phyloP scores from a whole-genome alignment of 2,329 filamentous ascomycete species.

The Paecilomyces fulvus region DNA sequence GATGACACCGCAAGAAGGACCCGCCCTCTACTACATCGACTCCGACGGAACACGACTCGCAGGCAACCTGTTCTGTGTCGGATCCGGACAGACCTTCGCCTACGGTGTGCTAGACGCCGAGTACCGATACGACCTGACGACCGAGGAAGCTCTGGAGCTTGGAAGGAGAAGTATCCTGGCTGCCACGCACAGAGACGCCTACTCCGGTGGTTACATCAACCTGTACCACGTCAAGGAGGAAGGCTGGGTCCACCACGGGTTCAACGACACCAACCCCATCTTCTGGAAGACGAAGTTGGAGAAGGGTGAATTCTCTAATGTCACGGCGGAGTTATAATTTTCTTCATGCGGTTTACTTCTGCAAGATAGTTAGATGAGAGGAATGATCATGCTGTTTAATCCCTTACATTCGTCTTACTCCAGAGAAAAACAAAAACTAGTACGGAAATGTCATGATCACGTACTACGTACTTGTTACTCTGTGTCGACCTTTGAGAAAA shows the following conservation, averaged over 20 bases:
- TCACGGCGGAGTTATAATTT: conserved; percentile 60
- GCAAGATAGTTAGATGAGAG: not conserved
- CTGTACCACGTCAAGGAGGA: conserved; percentile 98
- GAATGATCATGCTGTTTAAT: not conserved
- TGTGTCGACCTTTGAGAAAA: no score
- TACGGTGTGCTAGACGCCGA: conserved; percentile 96
- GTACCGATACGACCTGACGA: conserved; percentile 81
- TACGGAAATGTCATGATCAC: not conserved
- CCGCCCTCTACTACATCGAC: conserved; percentile 98
- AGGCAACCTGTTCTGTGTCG: conserved; percentile 96
- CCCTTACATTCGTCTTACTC: not conserved
- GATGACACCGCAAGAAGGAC: conserved; percentile 70
- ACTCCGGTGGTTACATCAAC: conserved; percentile 97
- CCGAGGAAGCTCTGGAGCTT: conserved; percentile 82
- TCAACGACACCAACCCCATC: conserved; percentile 95
- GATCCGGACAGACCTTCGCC: conserved; percentile 95
- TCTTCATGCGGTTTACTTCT: not conserved
- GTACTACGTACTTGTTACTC: not conserved
- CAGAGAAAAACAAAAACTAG: not conserved
- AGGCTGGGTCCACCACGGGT: conserved; percentile 98
- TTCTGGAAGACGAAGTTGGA: conserved; percentile 99
- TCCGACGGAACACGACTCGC: conserved; percentile 86
- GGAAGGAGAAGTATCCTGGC: conserved; percentile 89
- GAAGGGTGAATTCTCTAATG: conserved; percentile 97
- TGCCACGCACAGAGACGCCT: conserved; percentile 95